Conservation (phyloP, 108 stramenopile species). For the Aurantiochytrium sp. region DNA sequence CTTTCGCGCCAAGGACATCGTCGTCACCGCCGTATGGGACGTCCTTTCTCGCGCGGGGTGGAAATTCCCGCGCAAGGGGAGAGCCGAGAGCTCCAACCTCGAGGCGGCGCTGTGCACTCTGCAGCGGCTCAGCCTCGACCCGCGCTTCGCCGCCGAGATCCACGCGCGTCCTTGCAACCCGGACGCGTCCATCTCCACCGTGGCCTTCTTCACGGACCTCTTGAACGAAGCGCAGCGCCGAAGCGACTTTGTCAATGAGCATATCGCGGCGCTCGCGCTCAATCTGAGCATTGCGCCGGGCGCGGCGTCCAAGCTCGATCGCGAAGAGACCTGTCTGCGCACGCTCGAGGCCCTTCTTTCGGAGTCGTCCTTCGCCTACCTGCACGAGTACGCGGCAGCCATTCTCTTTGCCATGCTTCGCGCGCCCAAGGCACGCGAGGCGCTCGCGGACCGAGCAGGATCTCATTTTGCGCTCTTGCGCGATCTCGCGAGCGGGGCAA, state of each 20-base stretch:
- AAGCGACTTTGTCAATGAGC: background rate
- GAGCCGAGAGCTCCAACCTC: background rate
- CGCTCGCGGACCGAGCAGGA: background rate
- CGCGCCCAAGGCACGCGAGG: background rate
- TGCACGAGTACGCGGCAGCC: background rate
- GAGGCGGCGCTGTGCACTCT: background rate
- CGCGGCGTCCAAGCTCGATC: background rate
- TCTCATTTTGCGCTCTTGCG: background rate
- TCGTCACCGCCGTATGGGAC: background rate
- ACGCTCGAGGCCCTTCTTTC: background rate
- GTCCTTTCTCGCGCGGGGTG: background rate
- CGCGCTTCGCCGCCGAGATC: background rate
- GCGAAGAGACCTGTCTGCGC: background rate
- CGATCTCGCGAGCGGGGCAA: background rate
- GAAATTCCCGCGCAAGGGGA: background rate
- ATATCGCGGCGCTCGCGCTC: slow-evolving; percentile 8
- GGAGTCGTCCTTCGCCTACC: background rate
- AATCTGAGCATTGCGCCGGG: background rate
- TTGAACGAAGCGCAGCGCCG: background rate
- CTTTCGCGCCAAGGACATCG: background rate
- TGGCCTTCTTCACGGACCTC: background rate
- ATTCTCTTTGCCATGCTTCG: background rate
- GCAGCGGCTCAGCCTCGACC: background rate
- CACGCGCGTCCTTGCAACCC: background rate
- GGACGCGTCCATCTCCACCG: too few species aligned